These are phyloP conservation scores for Cryptococcus amylolentus DNA, from an alignment of 1,284 basidiomycete genomes.

Conservation along the genomic window DNA sequence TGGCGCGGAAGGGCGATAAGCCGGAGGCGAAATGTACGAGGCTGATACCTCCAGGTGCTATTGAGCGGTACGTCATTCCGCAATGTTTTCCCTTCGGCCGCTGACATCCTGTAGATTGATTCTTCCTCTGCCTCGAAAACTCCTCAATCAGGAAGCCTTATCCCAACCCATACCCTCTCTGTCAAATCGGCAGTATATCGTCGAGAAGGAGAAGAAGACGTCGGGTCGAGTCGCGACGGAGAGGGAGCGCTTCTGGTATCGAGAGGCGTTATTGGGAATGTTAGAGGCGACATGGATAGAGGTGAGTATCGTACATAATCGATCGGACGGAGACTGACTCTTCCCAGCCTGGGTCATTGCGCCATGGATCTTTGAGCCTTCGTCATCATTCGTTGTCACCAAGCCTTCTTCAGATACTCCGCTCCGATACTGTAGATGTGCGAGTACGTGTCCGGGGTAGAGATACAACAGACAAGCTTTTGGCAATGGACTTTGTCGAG, in stretches of 20 bases:
- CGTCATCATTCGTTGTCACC: constrained; percentile 69
- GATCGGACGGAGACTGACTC: neutral
- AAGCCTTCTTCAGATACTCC: constrained; percentile 70
- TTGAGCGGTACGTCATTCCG: constrained; percentile 59
- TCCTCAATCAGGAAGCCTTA: constrained; percentile 59
- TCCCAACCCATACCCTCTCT: constrained; percentile 73
- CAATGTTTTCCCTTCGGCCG: neutral
- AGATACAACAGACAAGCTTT: constrained; percentile 47
- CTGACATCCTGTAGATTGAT: constrained; percentile 58
- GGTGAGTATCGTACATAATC: constrained; percentile 51
- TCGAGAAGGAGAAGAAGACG: constrained; percentile 67
- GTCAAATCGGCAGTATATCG: constrained; percentile 86
- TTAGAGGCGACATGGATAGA: constrained; percentile 76
- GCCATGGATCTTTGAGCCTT: constrained; percentile 69
- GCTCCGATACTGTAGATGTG: constrained; percentile 62
- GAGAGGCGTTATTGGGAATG: constrained; percentile 72
- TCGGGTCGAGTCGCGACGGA: constrained; percentile 60
- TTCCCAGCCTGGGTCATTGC: constrained; percentile 65
- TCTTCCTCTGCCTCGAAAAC: constrained; percentile 69
- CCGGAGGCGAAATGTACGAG: constrained; percentile 45
- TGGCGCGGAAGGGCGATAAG: constrained; percentile 45
- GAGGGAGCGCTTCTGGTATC: constrained; percentile 87
- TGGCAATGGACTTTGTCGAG: constrained; percentile 59
- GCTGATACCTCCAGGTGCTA: constrained; percentile 76
- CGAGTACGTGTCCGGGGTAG: constrained; percentile 39